These are phyloP conservation scores for Syzygium aqueum DNA, from an alignment of 345 rosid species.

Conservation along the genomic window DNA sequence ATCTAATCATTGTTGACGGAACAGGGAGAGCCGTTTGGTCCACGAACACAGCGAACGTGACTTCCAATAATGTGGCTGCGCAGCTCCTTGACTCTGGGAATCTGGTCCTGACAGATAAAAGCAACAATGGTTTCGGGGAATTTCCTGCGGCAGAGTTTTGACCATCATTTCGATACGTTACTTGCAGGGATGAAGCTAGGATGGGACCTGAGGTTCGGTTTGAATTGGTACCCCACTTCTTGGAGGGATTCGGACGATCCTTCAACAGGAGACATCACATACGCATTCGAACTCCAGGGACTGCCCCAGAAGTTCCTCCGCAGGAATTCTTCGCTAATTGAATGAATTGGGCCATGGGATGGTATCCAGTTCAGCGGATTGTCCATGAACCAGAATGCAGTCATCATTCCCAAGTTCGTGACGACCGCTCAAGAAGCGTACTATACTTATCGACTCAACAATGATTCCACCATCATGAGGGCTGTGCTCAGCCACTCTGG, in stretches of 20 bases:
- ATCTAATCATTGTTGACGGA: not conserved
- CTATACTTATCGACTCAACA: not conserved
- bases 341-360: constrained; percentile 27
- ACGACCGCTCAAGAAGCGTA: not conserved
- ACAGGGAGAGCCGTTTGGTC: not conserved
- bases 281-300: constrained; percentile 5
- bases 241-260: constrained; percentile 32
- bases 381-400: not conserved
- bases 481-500: not conserved
- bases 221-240: constrained; percentile 12
- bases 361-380: constrained; percentile 5
- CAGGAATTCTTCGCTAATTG: constrained; percentile 1
- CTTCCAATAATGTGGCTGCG: not conserved
- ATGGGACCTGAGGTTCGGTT: not conserved
- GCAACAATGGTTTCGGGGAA: not conserved
- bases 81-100: constrained; percentile 17
- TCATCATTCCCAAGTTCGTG: not conserved
- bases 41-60: not conserved
- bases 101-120: constrained; percentile 6
- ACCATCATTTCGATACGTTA: constrained; percentile 4
- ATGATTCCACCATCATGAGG: not conserved
- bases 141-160: not conserved
- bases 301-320: constrained; percentile 11
- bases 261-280: constrained; percentile 21
- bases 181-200: constrained; percentile 6